Percentiles rank a stretch among this genome's conserved stretches.
These are phyloP conservation scores for Schwanniomyces pseudopolymorphus DNA, from an alignment of 805 yeast genomes.

Conservation along the genomic window DNA sequence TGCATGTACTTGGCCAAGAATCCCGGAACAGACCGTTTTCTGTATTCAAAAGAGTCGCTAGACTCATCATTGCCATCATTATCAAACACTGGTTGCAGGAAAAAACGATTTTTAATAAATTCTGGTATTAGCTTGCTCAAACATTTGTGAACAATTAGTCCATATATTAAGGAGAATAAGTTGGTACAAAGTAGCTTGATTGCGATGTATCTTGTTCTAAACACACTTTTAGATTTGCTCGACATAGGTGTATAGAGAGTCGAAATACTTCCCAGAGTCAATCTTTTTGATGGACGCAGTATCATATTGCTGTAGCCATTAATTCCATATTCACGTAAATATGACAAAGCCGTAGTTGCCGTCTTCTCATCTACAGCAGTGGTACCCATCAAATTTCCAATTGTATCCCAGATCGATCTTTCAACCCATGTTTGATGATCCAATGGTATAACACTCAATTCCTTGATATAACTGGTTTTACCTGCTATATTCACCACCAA, in stretches of 20 bases:
- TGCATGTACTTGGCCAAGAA: conserved; percentile 26
- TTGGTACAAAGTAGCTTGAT: conserved; percentile 18
- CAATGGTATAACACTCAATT: conserved; percentile 47
- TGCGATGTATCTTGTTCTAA: conserved; percentile 18
- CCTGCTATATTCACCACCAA: conserved; percentile 69
- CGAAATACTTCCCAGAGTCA: conserved; percentile 17
- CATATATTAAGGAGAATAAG: conserved; percentile 20
- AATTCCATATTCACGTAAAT: conserved; percentile 8
- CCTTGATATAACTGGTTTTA: conserved; percentile 62
- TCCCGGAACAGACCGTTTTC: conserved; percentile 22
- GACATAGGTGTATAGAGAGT: conserved; percentile 5
- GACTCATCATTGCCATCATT: conserved; percentile 10
- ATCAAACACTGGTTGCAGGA: neutral
- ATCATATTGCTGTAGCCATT: conserved; percentile 30
- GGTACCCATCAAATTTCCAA: neutral
- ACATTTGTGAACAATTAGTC: conserved; percentile 13
- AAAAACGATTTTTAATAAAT: conserved; percentile 3
- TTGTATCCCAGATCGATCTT: conserved; percentile 21
- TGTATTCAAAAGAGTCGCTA: conserved; percentile 15
- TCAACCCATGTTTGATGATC: conserved; percentile 61
- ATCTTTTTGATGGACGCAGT: conserved; percentile 22
- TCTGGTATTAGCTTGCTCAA: conserved; percentile 5
- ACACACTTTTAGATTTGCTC: conserved; percentile 12
- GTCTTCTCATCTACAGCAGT: neutral
- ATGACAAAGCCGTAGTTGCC: neutral